phyloP scores from a whole-genome alignment of 306 rosid genomes.

The Glycyrrhiza uralensis region DNA sequence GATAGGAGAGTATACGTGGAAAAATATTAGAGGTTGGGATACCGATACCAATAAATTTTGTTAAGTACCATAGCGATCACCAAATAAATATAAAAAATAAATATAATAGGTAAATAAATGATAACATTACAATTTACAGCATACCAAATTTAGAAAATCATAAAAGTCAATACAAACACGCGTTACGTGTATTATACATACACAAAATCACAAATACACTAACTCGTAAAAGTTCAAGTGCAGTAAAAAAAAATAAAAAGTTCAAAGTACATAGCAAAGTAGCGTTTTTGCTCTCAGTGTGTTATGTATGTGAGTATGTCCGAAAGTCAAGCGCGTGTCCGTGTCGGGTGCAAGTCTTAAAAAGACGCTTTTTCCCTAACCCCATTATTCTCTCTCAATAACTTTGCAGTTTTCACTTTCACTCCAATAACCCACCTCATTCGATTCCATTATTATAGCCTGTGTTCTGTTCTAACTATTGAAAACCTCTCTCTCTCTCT shows the following conservation, averaged over 20 bases:
- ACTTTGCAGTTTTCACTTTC: constrained; percentile 21
- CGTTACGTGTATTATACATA: too few relatives aligned
- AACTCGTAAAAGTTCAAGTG: neutral
- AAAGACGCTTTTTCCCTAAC: neutral
- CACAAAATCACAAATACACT: too few relatives aligned
- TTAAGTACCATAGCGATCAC: too few relatives aligned
- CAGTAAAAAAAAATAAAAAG: too few relatives aligned
- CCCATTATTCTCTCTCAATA: neutral
- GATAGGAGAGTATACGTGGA: too few relatives aligned
- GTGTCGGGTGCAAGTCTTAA: neutral
- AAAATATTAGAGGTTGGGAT: too few relatives aligned
- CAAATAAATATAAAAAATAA: too few relatives aligned
- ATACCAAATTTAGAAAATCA: too few relatives aligned
- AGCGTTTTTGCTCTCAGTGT: neutral
- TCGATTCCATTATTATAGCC: neutral
- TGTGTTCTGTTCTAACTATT: constrained; percentile 6
- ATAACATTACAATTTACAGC: too few relatives aligned
- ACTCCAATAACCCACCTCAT: neutral
- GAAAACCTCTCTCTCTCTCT: neutral
- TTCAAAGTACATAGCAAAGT: neutral
- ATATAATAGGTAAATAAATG: too few relatives aligned
- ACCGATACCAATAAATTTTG: too few relatives aligned
- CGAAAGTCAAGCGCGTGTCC: constrained; percentile 31
- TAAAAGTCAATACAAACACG: too few relatives aligned
- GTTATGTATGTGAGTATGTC: neutral